These are phyloP conservation scores for Lasiodiplodia sp. DNA, from an alignment of 2,329 filamentous ascomycete species.

Conservation along the genomic window DNA sequence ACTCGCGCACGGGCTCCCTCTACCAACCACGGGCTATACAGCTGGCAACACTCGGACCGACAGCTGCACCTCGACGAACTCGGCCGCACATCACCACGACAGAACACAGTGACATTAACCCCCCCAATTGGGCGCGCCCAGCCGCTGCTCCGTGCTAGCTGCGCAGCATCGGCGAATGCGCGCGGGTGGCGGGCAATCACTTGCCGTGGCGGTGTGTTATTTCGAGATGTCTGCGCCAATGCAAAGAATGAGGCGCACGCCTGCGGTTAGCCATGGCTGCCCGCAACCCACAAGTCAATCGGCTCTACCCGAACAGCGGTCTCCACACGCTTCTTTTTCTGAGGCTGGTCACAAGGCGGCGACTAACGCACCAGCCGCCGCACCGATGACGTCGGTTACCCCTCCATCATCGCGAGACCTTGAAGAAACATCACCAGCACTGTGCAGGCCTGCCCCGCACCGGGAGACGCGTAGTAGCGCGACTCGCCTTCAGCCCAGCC, in stretches of 20 bases:
- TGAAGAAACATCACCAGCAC: conserved; percentile 13
- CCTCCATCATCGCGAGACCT: conserved; percentile 25
- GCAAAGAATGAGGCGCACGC: conserved; percentile 26
- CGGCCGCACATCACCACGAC: conserved; percentile 24
- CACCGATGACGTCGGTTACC: conserved; percentile 27
- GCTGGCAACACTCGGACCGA: conserved; percentile 22
- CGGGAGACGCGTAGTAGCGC: conserved; percentile 9
- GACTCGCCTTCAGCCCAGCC: conserved; percentile 21
- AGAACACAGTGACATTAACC: conserved; percentile 21
- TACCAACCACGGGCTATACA: conserved; percentile 22
- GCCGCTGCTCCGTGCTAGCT: conserved; percentile 17
- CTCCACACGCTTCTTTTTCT: conserved; percentile 24
- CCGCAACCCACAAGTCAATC: conserved; percentile 19
- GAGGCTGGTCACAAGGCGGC: conserved; percentile 28
- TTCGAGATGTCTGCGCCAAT: conserved; percentile 4
- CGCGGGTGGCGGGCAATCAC: conserved; percentile 10
- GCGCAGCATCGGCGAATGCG: conserved; percentile 18
- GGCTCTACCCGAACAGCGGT: conserved; percentile 29
- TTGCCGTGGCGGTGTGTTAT: conserved; percentile 24
- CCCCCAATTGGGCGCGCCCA: background rate
- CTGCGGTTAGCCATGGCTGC: background rate
- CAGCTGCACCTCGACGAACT: conserved; percentile 25
- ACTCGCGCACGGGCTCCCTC: conserved; percentile 6
- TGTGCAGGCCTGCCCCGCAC: conserved; percentile 25
- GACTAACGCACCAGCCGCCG: conserved; percentile 6